Conservation (phyloP, 2,329 filamentous ascomycete species). For the Leptographium wingfieldii region DNA sequence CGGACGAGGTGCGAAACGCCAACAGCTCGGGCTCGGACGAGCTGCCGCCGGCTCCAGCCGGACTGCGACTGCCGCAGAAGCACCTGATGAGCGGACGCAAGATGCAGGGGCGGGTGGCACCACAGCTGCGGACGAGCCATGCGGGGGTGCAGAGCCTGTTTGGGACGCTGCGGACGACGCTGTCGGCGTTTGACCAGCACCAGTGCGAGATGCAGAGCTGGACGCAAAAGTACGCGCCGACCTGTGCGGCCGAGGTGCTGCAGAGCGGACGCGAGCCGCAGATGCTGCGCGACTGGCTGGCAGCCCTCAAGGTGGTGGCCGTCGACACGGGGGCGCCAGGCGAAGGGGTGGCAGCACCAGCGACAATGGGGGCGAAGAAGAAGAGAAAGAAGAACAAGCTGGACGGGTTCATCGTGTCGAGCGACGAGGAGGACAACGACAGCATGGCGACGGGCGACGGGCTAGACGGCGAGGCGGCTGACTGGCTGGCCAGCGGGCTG, state of each 20-base stretch:
- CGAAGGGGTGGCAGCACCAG: constrained; percentile 15
- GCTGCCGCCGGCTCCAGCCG: constrained; percentile 31
- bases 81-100: constrained; percentile 45
- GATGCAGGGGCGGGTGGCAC: constrained; percentile 35
- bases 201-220: constrained; percentile 63
- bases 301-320: constrained; percentile 59
- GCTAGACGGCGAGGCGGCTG: constrained; percentile 31
- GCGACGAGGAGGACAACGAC: constrained; percentile 59
- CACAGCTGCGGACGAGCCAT: constrained; percentile 28
- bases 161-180: constrained; percentile 40
- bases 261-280: constrained; percentile 58
- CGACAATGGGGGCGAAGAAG: constrained; percentile 24
- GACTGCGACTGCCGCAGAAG: constrained; percentile 40
- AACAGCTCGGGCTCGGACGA: constrained; percentile 20
- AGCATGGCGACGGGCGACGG: constrained; percentile 41
- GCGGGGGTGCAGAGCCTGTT: constrained; percentile 30
- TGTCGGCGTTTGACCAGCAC: constrained; percentile 72
- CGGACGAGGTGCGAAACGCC: constrained; percentile 20
- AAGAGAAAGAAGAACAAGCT: constrained; percentile 62
- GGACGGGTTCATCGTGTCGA: constrained; percentile 68
- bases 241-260: constrained; percentile 55
- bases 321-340: constrained; percentile 48
- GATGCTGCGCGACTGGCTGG: constrained; percentile 71
- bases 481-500: constrained; percentile 26
- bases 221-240: constrained; percentile 76